Evolutionary conservation across 345 rosid genomes (phyloP), one percentile per base, ranked within the genome.

Genomic region (Lepidium africanum): DNA sequence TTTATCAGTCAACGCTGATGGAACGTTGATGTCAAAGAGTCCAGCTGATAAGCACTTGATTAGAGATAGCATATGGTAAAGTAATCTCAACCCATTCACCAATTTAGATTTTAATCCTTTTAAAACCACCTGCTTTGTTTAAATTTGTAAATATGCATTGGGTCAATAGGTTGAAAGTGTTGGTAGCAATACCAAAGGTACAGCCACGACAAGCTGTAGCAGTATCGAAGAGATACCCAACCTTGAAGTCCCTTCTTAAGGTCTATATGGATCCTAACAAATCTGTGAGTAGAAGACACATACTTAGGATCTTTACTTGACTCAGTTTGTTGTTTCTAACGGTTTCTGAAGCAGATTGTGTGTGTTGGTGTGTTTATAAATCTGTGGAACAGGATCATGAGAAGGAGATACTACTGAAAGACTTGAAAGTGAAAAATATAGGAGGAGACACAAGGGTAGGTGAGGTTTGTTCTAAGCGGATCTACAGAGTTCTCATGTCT

Each of bases 141-240:
- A 43, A 38, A 7, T 45, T 42, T 27, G 53, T 54, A n/a, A n/a
- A 5, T 58, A n/a, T 69, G 17, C 42, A 12, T 48, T 7, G 9
- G 11, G 9, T 57, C 1, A 43, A 69, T 81, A 94, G 99, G 97
- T 78, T 88, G 64, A 94, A 88, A 80, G 95, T 89, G 10, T 82
- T 91, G 78, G 85, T 91, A 63, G 81, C 95, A 32, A 87, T 94
- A 43, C 99, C 99, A 47, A 94, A 94, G 84, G 97, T 93, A 57
- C 98, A 90, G 76, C 94, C 98, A 54, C 82, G 92, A 67, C 83
- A 80, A 67, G 97, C 95, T 4, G 33, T 88, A 67, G 91, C 98
- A 30, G 85, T 90, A 73, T 78, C 83, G 88, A 88, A 83, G 77
- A 84, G 81, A 81, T 90, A 93, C 67, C 97, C 97, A 14, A 82